Conservation (phyloP, 164 flowering plant genomes). For the Chimonanthus praecox region DNA sequence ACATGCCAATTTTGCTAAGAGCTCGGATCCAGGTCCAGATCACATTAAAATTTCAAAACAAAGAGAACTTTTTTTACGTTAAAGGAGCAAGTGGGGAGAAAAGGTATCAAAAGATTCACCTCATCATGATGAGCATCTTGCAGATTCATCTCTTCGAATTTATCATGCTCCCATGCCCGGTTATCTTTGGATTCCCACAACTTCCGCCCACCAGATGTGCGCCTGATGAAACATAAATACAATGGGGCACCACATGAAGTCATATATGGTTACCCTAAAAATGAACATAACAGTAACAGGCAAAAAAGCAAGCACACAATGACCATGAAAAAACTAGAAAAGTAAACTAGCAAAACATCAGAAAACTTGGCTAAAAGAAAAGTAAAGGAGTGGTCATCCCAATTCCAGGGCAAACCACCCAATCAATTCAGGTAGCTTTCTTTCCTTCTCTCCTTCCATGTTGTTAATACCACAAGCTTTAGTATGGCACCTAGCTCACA, state of each 20-base stretch:
- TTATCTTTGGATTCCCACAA: slow-evolving; percentile 97
- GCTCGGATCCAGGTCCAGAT: too few relatives aligned
- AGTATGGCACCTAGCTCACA: too few relatives aligned
- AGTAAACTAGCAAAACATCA: background rate
- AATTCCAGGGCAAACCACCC: too few relatives aligned
- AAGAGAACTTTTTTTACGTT: too few relatives aligned
- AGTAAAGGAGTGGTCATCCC: too few relatives aligned
- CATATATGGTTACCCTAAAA: background rate
- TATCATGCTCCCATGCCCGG: slow-evolving; percentile 98
- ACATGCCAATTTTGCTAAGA: too few relatives aligned
- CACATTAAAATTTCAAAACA: too few relatives aligned
- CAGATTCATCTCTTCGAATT: slow-evolving; percentile 76
- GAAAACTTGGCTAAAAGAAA: background rate
- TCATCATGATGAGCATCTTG: slow-evolving; percentile 61
- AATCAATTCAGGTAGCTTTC: too few relatives aligned
- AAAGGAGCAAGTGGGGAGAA: background rate
- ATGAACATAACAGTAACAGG: background rate
- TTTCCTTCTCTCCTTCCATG: too few relatives aligned
- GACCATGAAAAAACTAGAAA: background rate
- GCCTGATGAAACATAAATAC: slow-evolving; percentile 29
- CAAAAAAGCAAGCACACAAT: background rate
- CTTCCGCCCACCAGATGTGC: slow-evolving; percentile 73
- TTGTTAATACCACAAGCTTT: too few relatives aligned
- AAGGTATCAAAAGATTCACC: slow-evolving; percentile 29
- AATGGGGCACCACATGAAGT: background rate